phyloP scores from a whole-genome alignment of 73 alveolate species.

The Paramecium primaurelia region DNA sequence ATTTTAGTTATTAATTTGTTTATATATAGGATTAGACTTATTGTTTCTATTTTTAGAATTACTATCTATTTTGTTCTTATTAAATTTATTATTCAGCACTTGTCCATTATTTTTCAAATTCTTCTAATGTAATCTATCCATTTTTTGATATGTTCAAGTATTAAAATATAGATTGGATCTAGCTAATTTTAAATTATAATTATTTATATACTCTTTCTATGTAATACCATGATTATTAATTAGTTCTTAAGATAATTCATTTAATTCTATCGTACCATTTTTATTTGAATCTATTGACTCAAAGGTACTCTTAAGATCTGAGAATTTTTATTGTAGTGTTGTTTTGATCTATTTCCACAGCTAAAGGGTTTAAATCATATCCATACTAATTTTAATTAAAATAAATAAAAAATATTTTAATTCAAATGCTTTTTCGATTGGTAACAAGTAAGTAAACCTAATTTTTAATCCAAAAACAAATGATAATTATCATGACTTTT shows the following conservation, averaged over 20 bases:
- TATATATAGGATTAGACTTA: background rate
- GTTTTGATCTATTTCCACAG: background rate
- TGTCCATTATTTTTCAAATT: constrained; percentile 1
- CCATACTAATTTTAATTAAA: background rate
- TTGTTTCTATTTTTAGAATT: background rate
- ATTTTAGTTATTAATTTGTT: background rate
- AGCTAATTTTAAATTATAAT: background rate
- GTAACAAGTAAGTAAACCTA: background rate
- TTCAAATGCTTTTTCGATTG: background rate
- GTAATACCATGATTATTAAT: background rate
- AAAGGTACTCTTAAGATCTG: background rate
- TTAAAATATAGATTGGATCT: background rate
- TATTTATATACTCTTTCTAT: background rate
- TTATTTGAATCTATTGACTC: background rate
- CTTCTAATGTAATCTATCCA: background rate
- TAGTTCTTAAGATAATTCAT: background rate
- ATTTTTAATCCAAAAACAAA: background rate
- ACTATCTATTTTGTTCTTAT: background rate
- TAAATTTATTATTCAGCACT: background rate
- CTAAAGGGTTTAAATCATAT: background rate
- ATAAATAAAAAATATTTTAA: background rate
- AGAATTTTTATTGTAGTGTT: background rate
- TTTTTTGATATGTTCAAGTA: background rate
- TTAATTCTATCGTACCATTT: background rate
- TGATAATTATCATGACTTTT: background rate